phyloP scores from a whole-genome alignment of 352 stramenopile genomes.

The Saprolegnia parasitica region DNA sequence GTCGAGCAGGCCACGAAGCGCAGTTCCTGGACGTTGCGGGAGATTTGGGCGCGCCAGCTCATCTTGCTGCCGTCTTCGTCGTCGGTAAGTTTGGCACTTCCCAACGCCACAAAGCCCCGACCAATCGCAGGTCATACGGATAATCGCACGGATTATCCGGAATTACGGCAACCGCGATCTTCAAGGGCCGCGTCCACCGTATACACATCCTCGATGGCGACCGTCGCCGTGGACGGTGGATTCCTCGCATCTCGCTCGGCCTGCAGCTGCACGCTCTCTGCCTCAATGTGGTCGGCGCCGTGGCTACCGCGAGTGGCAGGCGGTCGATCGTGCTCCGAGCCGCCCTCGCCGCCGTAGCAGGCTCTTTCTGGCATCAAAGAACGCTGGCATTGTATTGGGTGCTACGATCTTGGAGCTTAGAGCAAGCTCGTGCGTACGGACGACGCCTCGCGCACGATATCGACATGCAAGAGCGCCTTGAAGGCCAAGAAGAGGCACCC shows the following conservation, averaged over 20 bases:
- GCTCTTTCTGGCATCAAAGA: too few relatives aligned
- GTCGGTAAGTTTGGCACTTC: constrained; percentile 8
- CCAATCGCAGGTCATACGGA: constrained; percentile 15
- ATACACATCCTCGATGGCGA: too few relatives aligned
- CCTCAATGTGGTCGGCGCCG: too few relatives aligned
- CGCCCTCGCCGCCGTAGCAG: too few relatives aligned
- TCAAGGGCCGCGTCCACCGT: not conserved
- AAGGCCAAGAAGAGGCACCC: constrained; percentile 51
- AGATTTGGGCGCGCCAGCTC: constrained; percentile 87
- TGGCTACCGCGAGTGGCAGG: too few relatives aligned
- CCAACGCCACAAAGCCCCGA: constrained; percentile 27
- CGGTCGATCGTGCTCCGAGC: too few relatives aligned
- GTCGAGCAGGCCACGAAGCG: constrained; percentile 81
- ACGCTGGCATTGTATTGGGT: too few relatives aligned
- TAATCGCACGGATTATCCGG: constrained; percentile 12
- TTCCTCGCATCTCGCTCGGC: too few relatives aligned
- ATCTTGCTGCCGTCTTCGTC: constrained; percentile 35
- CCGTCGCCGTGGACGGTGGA: too few relatives aligned
- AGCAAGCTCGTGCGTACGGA: constrained; percentile 28
- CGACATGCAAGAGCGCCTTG: constrained; percentile 47
- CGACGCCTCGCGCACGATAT: constrained; percentile 50
- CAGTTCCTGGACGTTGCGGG: constrained; percentile 74
- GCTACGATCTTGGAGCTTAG: not conserved
- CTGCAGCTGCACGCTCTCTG: too few relatives aligned
- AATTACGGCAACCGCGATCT: not conserved